Percentiles rank a stretch among this genome's conserved stretches.
phyloP scores from a whole-genome alignment of 1,284 basidiomycete species.

The Gymnopus androsaceus region DNA sequence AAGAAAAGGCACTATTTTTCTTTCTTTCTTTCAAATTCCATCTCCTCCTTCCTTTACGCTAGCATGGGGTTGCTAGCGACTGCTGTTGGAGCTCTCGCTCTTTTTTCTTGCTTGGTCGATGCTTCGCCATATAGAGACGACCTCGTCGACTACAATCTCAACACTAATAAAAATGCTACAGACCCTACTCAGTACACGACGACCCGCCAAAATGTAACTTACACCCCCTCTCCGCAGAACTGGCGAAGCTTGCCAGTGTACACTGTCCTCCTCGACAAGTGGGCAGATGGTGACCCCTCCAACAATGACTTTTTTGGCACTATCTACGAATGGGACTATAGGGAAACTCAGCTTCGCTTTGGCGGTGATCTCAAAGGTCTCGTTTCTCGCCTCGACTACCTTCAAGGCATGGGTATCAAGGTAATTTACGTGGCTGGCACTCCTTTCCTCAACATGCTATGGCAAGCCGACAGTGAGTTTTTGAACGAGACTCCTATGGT shows the following conservation, averaged over 20 bases:
- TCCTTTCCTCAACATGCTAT: slow-evolving; percentile 90
- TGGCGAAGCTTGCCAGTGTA: slow-evolving; percentile 87
- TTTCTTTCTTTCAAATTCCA: not conserved
- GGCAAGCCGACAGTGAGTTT: slow-evolving; percentile 89
- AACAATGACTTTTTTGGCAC: slow-evolving; percentile 89
- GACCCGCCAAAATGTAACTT: slow-evolving; percentile 61
- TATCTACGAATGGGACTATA: slow-evolving; percentile 80
- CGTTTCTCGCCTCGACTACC: slow-evolving; percentile 76
- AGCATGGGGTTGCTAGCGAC: not conserved
- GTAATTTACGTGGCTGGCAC: slow-evolving; percentile 90
- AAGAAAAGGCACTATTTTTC: not conserved
- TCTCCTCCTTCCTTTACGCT: not conserved
- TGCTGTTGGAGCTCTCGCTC: slow-evolving; percentile 12
- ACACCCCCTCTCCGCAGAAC: slow-evolving; percentile 78
- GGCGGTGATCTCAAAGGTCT: slow-evolving; percentile 87
- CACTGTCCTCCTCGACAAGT: slow-evolving; percentile 88
- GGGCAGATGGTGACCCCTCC: slow-evolving; percentile 85
- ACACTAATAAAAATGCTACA: slow-evolving; percentile 76
- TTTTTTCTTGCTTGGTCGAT: slow-evolving; percentile 20
- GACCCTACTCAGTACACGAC: slow-evolving; percentile 71
- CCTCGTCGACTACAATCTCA: slow-evolving; percentile 81
- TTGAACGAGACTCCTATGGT: not conserved
- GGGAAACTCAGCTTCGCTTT: slow-evolving; percentile 84
- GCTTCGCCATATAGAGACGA: slow-evolving; percentile 78
- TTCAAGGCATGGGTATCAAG: slow-evolving; percentile 83